Percentiles rank a stretch among this genome's conserved stretches.
phyloP scores from a whole-genome alignment of 2,329 filamentous ascomycete species.

The Aspergillus intermedius region DNA sequence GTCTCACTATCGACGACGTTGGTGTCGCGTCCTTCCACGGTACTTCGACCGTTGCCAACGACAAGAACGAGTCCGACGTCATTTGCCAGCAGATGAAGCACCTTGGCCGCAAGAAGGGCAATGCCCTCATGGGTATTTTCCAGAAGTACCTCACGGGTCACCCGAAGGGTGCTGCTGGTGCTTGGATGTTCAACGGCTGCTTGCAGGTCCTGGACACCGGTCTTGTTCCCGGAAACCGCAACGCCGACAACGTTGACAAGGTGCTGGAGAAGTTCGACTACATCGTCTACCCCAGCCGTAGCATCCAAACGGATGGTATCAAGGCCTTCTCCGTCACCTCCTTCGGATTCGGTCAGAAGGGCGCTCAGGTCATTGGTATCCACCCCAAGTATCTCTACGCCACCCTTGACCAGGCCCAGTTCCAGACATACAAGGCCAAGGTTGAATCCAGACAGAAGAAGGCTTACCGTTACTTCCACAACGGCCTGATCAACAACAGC shows the following conservation, averaged over 20 bases:
- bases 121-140: conserved; percentile 93
- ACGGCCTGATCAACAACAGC: conserved; percentile 94
- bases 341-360: conserved; percentile 99
- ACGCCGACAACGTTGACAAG: conserved; percentile 94
- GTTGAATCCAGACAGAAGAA: conserved; percentile 94
- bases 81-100: conserved; percentile 95
- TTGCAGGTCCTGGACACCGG: conserved; percentile 91
- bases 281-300: conserved; percentile 92
- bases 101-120: conserved; percentile 91
- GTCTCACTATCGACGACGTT: conserved; percentile 92
- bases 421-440: conserved; percentile 75
- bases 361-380: conserved; percentile 92
- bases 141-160: conserved; percentile 99
- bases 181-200: conserved; percentile 99
- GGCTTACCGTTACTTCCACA: conserved; percentile 97
- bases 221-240: conserved; percentile 92
- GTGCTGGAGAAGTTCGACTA: conserved; percentile 97
- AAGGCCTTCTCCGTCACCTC: conserved; percentile 99
- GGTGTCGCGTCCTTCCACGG: conserved; percentile 97
- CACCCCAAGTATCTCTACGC: conserved; percentile 95
- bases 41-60: conserved; percentile 95
- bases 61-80: conserved; percentile 98
- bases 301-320: conserved; percentile 93
- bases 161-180: conserved; percentile 97
- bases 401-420: conserved; percentile 81